These are phyloP conservation scores for Aspergillus sp. DNA, from an alignment of 2,329 filamentous ascomycete genomes.

Conservation along the genomic window DNA sequence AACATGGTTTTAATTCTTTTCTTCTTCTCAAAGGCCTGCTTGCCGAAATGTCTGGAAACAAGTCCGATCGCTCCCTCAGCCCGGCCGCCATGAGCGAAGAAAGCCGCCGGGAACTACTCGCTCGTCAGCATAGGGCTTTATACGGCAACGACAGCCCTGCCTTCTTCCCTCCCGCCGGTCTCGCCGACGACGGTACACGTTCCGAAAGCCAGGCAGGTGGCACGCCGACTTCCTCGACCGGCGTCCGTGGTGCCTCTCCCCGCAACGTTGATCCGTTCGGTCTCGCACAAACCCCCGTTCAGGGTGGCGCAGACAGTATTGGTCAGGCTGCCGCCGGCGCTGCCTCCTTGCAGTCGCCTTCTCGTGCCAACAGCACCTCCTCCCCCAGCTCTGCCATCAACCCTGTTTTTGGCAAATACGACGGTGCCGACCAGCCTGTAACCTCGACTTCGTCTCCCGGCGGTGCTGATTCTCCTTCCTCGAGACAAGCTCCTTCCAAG, in stretches of 20 bases:
- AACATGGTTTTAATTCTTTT: constrained; percentile 46
- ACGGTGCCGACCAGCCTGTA: constrained; percentile 64
- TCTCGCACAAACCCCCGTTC: constrained; percentile 49
- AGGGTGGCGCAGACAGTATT: constrained; percentile 54
- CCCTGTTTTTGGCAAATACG: constrained; percentile 59
- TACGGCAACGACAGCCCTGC: constrained; percentile 73
- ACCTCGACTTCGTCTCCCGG: constrained; percentile 86
- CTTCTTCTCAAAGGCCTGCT: constrained; percentile 57
- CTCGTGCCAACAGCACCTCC: constrained; percentile 79
- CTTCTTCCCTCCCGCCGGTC: constrained; percentile 67
- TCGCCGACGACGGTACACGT: constrained; percentile 69
- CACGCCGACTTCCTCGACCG: constrained; percentile 60
- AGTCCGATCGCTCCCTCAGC: constrained; percentile 83
- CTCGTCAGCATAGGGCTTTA: constrained; percentile 89
- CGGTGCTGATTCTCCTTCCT: constrained; percentile 70
- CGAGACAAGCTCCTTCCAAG: constrained; percentile 60
- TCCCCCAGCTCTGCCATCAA: constrained; percentile 62
- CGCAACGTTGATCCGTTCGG: constrained; percentile 73
- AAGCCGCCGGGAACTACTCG: constrained; percentile 91
- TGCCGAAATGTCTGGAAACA: constrained; percentile 70
- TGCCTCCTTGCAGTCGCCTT: constrained; percentile 55
- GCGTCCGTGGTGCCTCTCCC: constrained; percentile 72
- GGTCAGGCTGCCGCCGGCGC: constrained; percentile 46
- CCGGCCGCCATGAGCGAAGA: constrained; percentile 89
- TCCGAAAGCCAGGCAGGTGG: constrained; percentile 67